These are phyloP conservation scores for Annulohypoxylon bovei DNA, from an alignment of 495 filamentous ascomycete genomes.

Conservation along the genomic window DNA sequence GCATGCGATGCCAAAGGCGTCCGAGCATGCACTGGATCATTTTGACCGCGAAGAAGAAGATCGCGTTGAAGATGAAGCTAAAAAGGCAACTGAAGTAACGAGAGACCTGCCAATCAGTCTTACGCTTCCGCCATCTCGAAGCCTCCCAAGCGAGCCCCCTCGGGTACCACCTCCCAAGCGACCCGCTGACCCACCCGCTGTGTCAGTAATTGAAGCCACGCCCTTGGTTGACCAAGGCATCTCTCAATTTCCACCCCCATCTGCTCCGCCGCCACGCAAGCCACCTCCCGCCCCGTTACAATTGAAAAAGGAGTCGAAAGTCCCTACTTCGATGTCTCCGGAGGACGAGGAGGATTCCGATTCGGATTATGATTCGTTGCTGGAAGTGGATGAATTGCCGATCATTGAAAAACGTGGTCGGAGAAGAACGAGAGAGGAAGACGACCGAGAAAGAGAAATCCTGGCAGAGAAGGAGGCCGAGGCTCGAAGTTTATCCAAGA, in stretches of 20 bases:
- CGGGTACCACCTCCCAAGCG: constrained; percentile 55
- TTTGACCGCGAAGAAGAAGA: constrained; percentile 63
- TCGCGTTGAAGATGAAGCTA: constrained; percentile 53
- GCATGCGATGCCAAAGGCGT: constrained; percentile 64
- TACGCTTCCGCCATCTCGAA: constrained; percentile 59
- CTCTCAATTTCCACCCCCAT: constrained; percentile 56
- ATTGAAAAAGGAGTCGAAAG: constrained; percentile 63
- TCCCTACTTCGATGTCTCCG: constrained; percentile 56
- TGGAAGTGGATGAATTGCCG: constrained; percentile 70
- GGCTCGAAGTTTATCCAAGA: constrained; percentile 71
- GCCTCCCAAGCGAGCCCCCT: constrained; percentile 56
- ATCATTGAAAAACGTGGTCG: constrained; percentile 74
- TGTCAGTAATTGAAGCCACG: constrained; percentile 58
- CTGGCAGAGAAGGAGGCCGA: constrained; percentile 70
- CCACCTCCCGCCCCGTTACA: constrained; percentile 86
- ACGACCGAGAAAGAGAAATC: constrained; percentile 81
- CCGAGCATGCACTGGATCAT: constrained; percentile 61
- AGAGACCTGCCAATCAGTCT: constrained; percentile 58
- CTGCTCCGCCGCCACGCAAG: constrained; percentile 73
- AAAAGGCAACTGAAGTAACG: constrained; percentile 51
- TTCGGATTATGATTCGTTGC: constrained; percentile 84
- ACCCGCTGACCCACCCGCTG: constrained; percentile 54
- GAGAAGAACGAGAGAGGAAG: constrained; percentile 86
- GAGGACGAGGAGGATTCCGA: constrained; percentile 69
- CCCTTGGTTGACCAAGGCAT: constrained; percentile 58